These are phyloP conservation scores for Russula abietina DNA, from an alignment of 768 basidiomycete genomes.

Conservation along the genomic window DNA sequence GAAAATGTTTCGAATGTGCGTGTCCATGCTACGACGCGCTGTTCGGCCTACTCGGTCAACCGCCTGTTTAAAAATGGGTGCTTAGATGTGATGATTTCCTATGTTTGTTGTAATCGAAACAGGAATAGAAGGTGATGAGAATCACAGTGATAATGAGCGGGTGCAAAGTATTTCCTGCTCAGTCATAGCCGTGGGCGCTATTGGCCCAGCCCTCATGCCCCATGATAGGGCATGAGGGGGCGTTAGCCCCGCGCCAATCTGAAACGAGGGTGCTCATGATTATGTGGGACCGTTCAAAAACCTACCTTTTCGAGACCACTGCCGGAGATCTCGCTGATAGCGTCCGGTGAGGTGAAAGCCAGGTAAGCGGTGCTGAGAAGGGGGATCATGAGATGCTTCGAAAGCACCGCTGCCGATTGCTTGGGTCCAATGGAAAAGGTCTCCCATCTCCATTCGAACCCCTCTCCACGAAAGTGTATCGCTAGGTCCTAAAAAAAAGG, in stretches of 20 bases:
- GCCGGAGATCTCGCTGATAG: conserved; percentile 49
- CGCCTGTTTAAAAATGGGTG: conserved; percentile 37
- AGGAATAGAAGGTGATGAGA: conserved; percentile 3
- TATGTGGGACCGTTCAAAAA: not conserved
- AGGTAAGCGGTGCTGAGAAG: conserved; percentile 66
- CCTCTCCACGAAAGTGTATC: conserved; percentile 50
- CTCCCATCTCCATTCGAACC: conserved; percentile 79
- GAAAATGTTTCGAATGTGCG: conserved; percentile 64
- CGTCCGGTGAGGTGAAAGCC: conserved; percentile 56
- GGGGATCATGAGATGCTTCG: conserved; percentile 71
- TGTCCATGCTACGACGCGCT: conserved; percentile 61
- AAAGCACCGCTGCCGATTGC: conserved; percentile 64
- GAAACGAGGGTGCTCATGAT: conserved; percentile 20
- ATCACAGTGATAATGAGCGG: not conserved
- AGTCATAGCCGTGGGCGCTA: conserved; percentile 8
- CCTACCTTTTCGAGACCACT: conserved; percentile 62
- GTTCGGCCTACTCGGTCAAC: conserved; percentile 66
- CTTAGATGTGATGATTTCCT: not conserved
- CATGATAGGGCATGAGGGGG: conserved; percentile 13
- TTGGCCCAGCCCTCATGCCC: not conserved
- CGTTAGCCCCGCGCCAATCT: conserved; percentile 19
- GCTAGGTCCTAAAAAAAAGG: conserved; percentile 52
- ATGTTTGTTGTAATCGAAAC: not conserved
- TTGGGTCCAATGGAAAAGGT: conserved; percentile 57
- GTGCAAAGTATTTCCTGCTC: conserved; percentile 6